A percentile compares a stretch with the other conserved stretches of the same genome.
These are phyloP conservation scores for Mortierella sp. DNA, from an alignment of 371 early-diverging fungal genomes.

Conservation along the genomic window DNA sequence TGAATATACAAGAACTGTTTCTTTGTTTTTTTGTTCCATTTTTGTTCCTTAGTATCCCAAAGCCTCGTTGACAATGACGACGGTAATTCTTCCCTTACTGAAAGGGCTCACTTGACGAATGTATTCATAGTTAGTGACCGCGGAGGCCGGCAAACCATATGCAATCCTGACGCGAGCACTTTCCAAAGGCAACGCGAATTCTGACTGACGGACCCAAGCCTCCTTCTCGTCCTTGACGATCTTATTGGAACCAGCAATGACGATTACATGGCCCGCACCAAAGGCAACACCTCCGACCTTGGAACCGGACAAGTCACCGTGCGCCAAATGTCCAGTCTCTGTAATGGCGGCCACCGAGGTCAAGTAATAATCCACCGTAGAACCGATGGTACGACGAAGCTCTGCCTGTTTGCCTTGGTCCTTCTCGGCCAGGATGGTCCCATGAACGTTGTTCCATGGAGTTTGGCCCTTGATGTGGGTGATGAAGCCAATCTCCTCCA, in stretches of 20 bases:
- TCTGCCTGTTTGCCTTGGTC: conserved; percentile 49
- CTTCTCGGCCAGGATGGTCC: conserved; percentile 36
- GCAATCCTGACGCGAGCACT: conserved; percentile 53
- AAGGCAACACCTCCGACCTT: conserved; percentile 51
- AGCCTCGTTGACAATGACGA: conserved; percentile 55
- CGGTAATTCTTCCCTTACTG: conserved; percentile 34
- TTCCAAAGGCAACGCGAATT: conserved; percentile 37
- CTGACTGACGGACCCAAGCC: conserved; percentile 49
- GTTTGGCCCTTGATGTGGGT: conserved; percentile 53
- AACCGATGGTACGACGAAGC: conserved; percentile 42
- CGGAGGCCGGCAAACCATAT: conserved; percentile 49
- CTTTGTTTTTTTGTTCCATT: not conserved
- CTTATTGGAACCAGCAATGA: conserved; percentile 55
- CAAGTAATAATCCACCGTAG: conserved; percentile 53
- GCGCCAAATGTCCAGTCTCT: conserved; percentile 44
- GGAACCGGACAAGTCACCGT: conserved; percentile 55
- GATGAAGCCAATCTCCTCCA: conserved; percentile 58
- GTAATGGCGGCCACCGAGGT: conserved; percentile 50
- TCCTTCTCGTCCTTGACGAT: conserved; percentile 53
- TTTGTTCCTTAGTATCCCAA: conserved; percentile 48
- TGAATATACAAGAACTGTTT: not conserved
- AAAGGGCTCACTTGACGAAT: conserved; percentile 44
- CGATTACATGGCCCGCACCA: conserved; percentile 48
- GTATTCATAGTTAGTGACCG: conserved; percentile 40
- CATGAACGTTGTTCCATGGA: conserved; percentile 53